These are phyloP conservation scores for Gonium pectorale DNA, from an alignment of 139 green algal genomes.

Conservation along the genomic window DNA sequence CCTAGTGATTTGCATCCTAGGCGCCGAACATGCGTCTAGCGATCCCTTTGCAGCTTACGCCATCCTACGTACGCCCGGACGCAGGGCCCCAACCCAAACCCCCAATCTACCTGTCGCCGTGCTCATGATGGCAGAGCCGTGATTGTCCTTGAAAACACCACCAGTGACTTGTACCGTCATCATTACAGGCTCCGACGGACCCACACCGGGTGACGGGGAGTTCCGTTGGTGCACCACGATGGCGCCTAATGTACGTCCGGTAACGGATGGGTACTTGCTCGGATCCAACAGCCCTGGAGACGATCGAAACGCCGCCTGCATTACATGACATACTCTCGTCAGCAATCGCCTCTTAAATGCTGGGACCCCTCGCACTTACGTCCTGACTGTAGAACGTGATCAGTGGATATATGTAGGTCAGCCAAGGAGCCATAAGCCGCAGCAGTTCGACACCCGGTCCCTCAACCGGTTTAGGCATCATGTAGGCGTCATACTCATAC, in stretches of 20 bases:
- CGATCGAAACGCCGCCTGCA: too few relatives aligned
- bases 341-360: not conserved
- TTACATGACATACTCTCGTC: not conserved
- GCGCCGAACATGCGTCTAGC: not conserved
- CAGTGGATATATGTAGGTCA: not conserved
- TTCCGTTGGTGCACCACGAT: conserved; percentile 10
- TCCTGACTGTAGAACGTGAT: not conserved
- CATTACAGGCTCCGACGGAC: not conserved
- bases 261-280: not conserved
- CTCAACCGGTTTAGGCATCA: not conserved
- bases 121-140: conserved; percentile 25
- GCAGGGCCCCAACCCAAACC: not conserved
- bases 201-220: not conserved
- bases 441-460: not conserved
- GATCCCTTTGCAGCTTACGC: too few relatives aligned
- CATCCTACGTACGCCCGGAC: not conserved
- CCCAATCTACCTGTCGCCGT: conserved; percentile 5
- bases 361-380: not conserved
- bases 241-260: conserved; percentile 5
- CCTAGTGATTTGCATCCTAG: not conserved
- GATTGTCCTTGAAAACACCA: not conserved
- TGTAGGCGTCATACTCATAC: too few relatives aligned
- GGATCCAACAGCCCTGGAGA: not conserved
- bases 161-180: not conserved
- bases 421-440: not conserved